Evolutionary conservation across 306 rosid species (phyloP).

Genomic region (Crataegus laevigata): DNA sequence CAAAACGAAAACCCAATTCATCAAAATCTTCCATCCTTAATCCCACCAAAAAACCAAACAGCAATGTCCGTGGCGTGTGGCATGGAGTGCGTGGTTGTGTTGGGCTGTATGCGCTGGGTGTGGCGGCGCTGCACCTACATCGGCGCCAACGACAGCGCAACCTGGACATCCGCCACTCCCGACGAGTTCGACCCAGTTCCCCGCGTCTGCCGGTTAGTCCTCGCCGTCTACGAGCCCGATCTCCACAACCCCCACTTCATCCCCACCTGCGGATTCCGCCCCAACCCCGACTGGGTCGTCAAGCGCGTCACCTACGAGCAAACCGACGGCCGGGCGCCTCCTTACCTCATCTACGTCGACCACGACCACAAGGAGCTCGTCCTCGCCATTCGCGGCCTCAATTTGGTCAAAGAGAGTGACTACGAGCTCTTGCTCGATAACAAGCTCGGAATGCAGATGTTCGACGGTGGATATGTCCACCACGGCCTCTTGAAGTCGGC

Average conservation of each 20-base stretch:
- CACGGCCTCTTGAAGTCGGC: slow-evolving; percentile 80
- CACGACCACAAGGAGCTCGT: slow-evolving; percentile 63
- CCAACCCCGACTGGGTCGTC: slow-evolving; percentile 55
- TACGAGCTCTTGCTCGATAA: slow-evolving; percentile 61
- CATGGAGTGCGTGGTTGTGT: slow-evolving; percentile 54
- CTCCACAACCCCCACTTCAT: slow-evolving; percentile 29
- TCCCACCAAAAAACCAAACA: not conserved
- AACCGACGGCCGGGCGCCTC: slow-evolving; percentile 57
- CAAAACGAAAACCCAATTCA: not conserved
- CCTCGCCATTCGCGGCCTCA: slow-evolving; percentile 75
- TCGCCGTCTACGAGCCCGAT: slow-evolving; percentile 78
- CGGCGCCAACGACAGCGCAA: slow-evolving; percentile 75
- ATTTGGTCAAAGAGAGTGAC: slow-evolving; percentile 61
- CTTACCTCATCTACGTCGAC: slow-evolving; percentile 73
- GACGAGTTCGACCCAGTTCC: slow-evolving; percentile 70
- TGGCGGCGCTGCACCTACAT: slow-evolving; percentile 93
- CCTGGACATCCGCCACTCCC: slow-evolving; percentile 62
- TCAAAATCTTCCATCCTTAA: not conserved
- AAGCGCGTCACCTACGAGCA: slow-evolving; percentile 55
- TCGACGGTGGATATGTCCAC: slow-evolving; percentile 86
- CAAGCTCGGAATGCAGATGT: slow-evolving; percentile 67
- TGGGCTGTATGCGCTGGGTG: slow-evolving; percentile 80
- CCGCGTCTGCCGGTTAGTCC: slow-evolving; percentile 68
- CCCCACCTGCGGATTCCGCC: slow-evolving; percentile 45
- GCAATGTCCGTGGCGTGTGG: slow-evolving; percentile 71